Evolutionary conservation across 2,329 filamentous ascomycete genomes (phyloP).

Genomic region (Xylaria sp.): DNA sequence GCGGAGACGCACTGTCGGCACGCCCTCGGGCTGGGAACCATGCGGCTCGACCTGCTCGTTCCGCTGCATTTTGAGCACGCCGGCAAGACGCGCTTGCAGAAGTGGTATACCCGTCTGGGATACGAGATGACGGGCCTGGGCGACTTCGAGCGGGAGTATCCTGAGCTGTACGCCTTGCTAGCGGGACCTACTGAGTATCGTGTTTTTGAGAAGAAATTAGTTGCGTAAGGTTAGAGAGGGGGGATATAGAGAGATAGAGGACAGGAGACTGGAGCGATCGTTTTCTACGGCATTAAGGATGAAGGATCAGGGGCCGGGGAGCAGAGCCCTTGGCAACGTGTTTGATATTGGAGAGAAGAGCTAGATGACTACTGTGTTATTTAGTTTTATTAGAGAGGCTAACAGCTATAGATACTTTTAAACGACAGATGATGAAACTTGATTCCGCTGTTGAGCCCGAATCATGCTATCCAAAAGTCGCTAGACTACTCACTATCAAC

Average conservation of each 20-base stretch:
- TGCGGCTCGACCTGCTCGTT: slow-evolving; percentile 46
- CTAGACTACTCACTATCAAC: not conserved
- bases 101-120: slow-evolving; percentile 48
- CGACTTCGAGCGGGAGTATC: slow-evolving; percentile 42
- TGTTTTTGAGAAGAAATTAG: slow-evolving; percentile 45
- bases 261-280: not conserved
- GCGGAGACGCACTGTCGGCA: slow-evolving; percentile 44
- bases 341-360: slow-evolving; percentile 1
- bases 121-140: slow-evolving; percentile 40
- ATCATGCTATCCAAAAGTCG: not conserved
- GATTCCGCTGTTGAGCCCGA: not conserved
- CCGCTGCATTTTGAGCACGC: slow-evolving; percentile 44
- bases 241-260: not conserved
- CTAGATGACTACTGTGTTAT: not conserved
- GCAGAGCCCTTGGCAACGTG: not conserved
- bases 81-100: slow-evolving; percentile 44
- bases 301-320: not conserved
- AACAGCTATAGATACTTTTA: not conserved
- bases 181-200: slow-evolving; percentile 44
- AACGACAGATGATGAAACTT: not conserved
- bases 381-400: not conserved
- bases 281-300: not conserved
- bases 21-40: slow-evolving; percentile 29
- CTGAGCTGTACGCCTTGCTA: slow-evolving; percentile 40
- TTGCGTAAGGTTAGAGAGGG: not conserved